Evolutionary conservation across 1,139 yeast genomes (phyloP).

Genomic region (Suhomyces panamericanus): DNA sequence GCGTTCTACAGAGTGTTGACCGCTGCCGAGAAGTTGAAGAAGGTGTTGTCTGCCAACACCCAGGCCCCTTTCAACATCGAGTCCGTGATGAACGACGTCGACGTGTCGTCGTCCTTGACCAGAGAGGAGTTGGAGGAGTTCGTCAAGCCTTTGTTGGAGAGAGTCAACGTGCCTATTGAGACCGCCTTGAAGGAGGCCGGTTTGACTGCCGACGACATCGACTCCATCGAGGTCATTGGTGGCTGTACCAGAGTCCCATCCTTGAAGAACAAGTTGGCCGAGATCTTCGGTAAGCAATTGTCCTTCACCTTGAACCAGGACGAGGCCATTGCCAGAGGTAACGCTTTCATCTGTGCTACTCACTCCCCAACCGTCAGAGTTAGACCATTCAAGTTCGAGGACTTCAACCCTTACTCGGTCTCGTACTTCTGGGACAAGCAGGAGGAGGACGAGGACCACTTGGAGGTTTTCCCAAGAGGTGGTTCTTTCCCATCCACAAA

Average conservation of each 20-base stretch:
- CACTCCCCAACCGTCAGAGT: slow-evolving; percentile 99
- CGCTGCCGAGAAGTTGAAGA: slow-evolving; percentile 92
- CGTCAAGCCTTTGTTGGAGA: slow-evolving; percentile 76
- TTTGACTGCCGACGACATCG: slow-evolving; percentile 69
- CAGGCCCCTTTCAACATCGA: slow-evolving; percentile 95
- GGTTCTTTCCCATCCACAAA: slow-evolving; percentile 93
- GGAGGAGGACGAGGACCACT: slow-evolving; percentile 85
- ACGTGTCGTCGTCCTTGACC: slow-evolving; percentile 84
- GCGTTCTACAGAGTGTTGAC: slow-evolving; percentile 91
- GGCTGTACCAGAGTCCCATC: slow-evolving; percentile 98
- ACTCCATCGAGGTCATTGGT: slow-evolving; percentile 93
- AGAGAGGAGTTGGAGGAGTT: slow-evolving; percentile 93
- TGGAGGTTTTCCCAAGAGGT: slow-evolving; percentile 96
- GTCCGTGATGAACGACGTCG: slow-evolving; percentile 96
- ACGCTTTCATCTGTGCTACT: slow-evolving; percentile 98
- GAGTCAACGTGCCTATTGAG: slow-evolving; percentile 76
- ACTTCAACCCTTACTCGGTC: slow-evolving; percentile 86
- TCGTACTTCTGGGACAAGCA: slow-evolving; percentile 95
- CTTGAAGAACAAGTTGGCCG: slow-evolving; percentile 76
- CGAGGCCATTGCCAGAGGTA: slow-evolving; percentile 99
- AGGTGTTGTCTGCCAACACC: slow-evolving; percentile 93
- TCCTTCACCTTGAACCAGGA: slow-evolving; percentile 98
- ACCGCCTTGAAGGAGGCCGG: slow-evolving; percentile 81
- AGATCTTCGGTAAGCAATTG: slow-evolving; percentile 81
- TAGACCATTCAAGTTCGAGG: slow-evolving; percentile 98